phyloP scores from a whole-genome alignment of 2,329 filamentous ascomycete species.

The Claviceps paspali region DNA sequence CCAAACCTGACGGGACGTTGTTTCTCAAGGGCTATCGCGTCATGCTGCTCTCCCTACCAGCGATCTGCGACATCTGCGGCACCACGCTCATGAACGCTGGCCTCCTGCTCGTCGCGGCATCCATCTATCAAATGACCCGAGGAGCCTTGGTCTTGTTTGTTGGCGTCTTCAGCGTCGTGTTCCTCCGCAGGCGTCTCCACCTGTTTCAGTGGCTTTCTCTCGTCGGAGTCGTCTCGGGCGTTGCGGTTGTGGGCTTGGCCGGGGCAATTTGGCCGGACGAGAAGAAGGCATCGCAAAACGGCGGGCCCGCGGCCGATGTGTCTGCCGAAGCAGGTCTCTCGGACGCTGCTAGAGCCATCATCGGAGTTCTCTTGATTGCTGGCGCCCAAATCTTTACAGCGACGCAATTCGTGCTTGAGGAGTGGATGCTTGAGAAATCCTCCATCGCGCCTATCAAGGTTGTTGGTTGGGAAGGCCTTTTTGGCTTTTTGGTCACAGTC shows the following conservation, averaged over 20 bases:
- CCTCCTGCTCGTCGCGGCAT: slow-evolving; percentile 81
- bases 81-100: slow-evolving; percentile 97
- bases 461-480: slow-evolving; percentile 91
- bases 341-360: slow-evolving; percentile 38
- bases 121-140: slow-evolving; percentile 97
- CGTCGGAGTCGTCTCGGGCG: slow-evolving; percentile 72
- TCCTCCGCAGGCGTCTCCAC: slow-evolving; percentile 63
- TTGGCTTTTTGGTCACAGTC: slow-evolving; percentile 70
- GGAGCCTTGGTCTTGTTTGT: slow-evolving; percentile 93
- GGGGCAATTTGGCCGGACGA: slow-evolving; percentile 65
- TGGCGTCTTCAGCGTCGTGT: slow-evolving; percentile 84
- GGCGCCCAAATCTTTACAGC: slow-evolving; percentile 94
- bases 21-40: slow-evolving; percentile 58
- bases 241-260: slow-evolving; percentile 78
- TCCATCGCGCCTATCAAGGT: slow-evolving; percentile 67
- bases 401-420: slow-evolving; percentile 88
- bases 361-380: slow-evolving; percentile 83
- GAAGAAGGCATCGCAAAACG: slow-evolving; percentile 27
- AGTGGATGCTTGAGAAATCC: slow-evolving; percentile 64
- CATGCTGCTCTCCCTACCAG: slow-evolving; percentile 64
- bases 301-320: slow-evolving; percentile 16
- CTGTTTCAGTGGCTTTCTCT: slow-evolving; percentile 90
- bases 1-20: slow-evolving; percentile 38
- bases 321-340: slow-evolving; percentile 24
- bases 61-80: slow-evolving; percentile 84